Evolutionary conservation across 805 yeast genomes (phyloP).

Genomic region (Metschnikowia cubensis): DNA sequence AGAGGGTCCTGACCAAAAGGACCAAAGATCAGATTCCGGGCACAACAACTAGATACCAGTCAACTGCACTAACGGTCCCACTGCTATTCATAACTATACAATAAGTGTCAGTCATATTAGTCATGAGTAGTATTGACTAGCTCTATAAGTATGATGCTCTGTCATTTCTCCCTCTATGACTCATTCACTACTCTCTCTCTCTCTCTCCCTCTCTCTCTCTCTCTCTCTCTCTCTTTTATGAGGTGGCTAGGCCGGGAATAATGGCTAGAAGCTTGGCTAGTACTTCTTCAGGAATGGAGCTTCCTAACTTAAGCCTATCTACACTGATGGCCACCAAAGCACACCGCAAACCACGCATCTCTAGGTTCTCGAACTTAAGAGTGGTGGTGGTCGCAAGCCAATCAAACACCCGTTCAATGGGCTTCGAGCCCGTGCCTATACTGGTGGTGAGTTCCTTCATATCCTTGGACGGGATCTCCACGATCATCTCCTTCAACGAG

Average conservation of each 20-base stretch:
- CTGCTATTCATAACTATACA: too few relatives aligned
- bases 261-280: not conserved
- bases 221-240: too few relatives aligned
- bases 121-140: too few relatives aligned
- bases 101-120: too few relatives aligned
- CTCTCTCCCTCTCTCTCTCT: too few relatives aligned
- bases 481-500: constrained; percentile 8
- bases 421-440: not conserved
- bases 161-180: too few relatives aligned
- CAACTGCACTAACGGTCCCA: too few relatives aligned
- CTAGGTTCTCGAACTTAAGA: constrained; percentile 9
- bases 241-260: not conserved
- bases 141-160: too few relatives aligned
- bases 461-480: constrained; percentile 10
- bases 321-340: constrained; percentile 2
- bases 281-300: not conserved
- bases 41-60: too few relatives aligned
- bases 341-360: constrained; percentile 4
- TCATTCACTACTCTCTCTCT: too few relatives aligned
- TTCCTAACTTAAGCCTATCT: not conserved
- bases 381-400: constrained; percentile 14
- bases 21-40: too few relatives aligned
- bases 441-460: not conserved
- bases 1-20: too few relatives aligned
- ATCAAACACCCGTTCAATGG: constrained; percentile 6